Conservation (phyloP, 1,284 basidiomycete genomes). For the Mrakiaceae sp. region DNA sequence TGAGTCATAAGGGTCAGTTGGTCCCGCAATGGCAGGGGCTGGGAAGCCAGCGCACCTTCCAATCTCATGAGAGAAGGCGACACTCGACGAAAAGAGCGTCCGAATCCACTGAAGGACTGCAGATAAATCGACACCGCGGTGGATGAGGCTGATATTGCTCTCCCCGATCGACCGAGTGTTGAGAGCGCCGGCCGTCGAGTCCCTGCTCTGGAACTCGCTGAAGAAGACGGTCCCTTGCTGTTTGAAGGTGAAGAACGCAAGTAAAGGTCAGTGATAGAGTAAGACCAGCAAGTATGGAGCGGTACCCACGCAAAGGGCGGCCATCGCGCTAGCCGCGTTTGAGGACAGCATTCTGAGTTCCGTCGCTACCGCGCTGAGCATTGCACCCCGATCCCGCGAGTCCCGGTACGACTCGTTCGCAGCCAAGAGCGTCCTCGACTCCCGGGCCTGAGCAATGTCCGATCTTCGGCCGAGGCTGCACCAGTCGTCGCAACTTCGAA, state of each 20-base stretch:
- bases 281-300: neutral
- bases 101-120: conserved; percentile 39
- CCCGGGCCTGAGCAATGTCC: conserved; percentile 59
- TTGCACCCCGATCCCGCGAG: conserved; percentile 46
- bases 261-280: neutral
- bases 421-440: conserved; percentile 61
- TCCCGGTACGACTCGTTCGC: conserved; percentile 44
- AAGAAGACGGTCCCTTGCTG: neutral
- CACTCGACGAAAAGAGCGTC: conserved; percentile 35
- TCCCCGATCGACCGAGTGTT: conserved; percentile 22
- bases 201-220: too few species aligned
- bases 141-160: conserved; percentile 20
- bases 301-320: conserved; percentile 67
- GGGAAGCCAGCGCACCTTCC: conserved; percentile 27
- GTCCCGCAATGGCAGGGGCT: neutral
- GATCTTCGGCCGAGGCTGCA: conserved; percentile 71
- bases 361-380: conserved; percentile 46
- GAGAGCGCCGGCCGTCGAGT: conserved; percentile 22
- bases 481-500: conserved; percentile 86
- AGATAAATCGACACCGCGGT: conserved; percentile 31
- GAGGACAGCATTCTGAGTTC: conserved; percentile 62
- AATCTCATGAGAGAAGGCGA: conserved; percentile 29
- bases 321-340: conserved; percentile 68
- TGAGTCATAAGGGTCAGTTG: neutral
- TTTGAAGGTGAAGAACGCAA: neutral